Percentiles rank a stretch among this genome's conserved stretches.
phyloP scores from a whole-genome alignment of 225 moss, liverwort and hornwort species.

The Rhytidiadelphus loreus region DNA sequence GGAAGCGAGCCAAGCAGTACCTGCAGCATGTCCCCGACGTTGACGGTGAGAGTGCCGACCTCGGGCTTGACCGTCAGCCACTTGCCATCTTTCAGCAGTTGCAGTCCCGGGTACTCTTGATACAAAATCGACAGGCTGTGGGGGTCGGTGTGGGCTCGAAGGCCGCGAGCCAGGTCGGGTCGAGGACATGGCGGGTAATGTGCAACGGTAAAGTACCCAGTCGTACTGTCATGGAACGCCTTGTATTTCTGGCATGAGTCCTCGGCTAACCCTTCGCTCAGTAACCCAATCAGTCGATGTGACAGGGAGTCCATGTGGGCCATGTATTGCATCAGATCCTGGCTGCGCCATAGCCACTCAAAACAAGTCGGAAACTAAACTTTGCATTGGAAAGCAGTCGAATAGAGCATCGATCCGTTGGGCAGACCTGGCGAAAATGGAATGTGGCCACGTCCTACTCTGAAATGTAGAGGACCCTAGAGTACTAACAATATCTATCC shows the following conservation, averaged over 20 bases:
- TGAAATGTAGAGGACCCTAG: neutral
- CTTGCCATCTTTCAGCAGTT: too few species aligned
- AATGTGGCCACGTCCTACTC: neutral
- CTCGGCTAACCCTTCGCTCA: neutral
- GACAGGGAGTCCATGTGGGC: neutral
- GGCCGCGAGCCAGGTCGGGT: too few species aligned
- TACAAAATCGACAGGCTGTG: too few species aligned
- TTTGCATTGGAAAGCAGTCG: neutral
- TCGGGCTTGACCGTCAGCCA: too few species aligned
- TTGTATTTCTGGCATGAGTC: too few species aligned
- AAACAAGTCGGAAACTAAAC: neutral
- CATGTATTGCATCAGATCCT: neutral
- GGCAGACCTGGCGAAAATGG: neutral
- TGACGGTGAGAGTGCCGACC: too few species aligned
- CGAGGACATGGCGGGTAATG: too few species aligned
- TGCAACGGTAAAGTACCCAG: too few species aligned
- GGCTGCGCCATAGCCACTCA: neutral
- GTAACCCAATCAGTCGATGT: neutral
- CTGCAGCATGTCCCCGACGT: too few species aligned
- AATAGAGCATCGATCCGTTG: neutral
- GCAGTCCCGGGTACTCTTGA: too few species aligned
- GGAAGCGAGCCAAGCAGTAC: neutral
- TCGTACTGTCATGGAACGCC: too few species aligned
- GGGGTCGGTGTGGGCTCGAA: too few species aligned
- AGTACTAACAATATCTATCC: neutral